phyloP scores from a whole-genome alignment of 768 basidiomycete genomes.

The Dentipellis sp. region DNA sequence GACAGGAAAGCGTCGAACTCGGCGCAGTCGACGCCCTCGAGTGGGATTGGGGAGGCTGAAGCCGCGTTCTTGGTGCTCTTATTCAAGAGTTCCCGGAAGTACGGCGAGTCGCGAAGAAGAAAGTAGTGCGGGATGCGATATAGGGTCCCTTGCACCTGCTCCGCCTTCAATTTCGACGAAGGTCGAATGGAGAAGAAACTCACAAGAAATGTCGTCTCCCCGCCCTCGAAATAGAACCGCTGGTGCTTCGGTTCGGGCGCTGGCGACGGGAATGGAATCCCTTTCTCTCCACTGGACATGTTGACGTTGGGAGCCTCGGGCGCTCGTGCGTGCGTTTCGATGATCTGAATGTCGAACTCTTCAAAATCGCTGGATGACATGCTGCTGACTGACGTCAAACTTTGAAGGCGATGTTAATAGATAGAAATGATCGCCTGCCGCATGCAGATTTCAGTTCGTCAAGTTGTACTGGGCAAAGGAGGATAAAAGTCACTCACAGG shows the following conservation, averaged over 20 bases:
- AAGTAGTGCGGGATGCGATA: conserved; percentile 10
- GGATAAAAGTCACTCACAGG: too few relatives aligned
- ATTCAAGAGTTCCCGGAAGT: conserved; percentile 3
- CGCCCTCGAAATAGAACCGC: conserved; percentile 7
- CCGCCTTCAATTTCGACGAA: not conserved
- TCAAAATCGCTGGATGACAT: not conserved
- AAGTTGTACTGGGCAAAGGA: too few relatives aligned
- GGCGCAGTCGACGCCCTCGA: not conserved
- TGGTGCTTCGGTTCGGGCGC: not conserved
- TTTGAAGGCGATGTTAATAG: too few relatives aligned
- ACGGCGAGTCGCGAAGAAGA: conserved; percentile 3
- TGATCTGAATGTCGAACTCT: not conserved
- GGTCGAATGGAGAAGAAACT: not conserved
- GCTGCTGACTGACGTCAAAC: not conserved
- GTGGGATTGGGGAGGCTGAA: too few relatives aligned
- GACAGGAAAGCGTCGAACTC: conserved; percentile 14
- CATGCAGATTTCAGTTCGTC: too few relatives aligned
- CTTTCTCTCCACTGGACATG: not conserved
- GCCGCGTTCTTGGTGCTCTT: too few relatives aligned
- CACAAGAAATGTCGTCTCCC: conserved; percentile 5
- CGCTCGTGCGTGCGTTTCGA: not conserved
- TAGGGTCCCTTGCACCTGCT: not conserved
- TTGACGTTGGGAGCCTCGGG: too few relatives aligned
- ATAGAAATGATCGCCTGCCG: too few relatives aligned
- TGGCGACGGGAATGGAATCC: not conserved